Evolutionary conservation across 2,329 filamentous ascomycete species (phyloP).

Genomic region (Phialophora expanda): DNA sequence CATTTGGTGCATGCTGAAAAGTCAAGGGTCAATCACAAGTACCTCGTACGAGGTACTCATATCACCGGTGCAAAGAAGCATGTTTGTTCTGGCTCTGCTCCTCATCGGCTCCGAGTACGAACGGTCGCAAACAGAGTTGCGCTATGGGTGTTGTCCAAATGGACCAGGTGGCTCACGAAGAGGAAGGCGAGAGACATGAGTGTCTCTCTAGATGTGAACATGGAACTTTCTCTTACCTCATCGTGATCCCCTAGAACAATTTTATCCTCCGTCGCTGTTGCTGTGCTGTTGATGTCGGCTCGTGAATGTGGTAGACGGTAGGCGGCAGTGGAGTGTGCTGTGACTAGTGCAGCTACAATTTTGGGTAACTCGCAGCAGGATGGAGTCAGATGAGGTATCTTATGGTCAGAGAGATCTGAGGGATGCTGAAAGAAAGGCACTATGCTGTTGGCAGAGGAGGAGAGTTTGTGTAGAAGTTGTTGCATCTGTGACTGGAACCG

Average conservation of each 20-base stretch:
- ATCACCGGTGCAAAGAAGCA: not conserved
- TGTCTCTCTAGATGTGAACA: not conserved
- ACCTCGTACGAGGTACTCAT: not conserved
- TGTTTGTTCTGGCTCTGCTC: not conserved
- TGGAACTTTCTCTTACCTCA: not conserved
- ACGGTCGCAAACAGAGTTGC: not conserved
- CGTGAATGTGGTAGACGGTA: not conserved
- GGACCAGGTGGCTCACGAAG: not conserved
- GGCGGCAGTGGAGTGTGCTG: not conserved
- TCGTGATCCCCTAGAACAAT: not conserved
- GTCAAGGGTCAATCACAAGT: not conserved
- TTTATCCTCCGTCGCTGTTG: not conserved
- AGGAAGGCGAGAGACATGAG: not conserved
- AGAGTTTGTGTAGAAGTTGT: not conserved
- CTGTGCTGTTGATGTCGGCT: not conserved
- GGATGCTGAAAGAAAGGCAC: not conserved
- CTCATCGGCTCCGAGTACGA: not conserved
- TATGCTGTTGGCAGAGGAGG: not conserved
- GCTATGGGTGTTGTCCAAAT: not conserved
- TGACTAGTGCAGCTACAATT: not conserved
- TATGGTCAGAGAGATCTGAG: not conserved
- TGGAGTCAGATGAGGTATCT: not conserved
- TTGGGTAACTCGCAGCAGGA: not conserved
- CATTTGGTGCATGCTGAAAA: not conserved
- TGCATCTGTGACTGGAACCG: not conserved